Conservation (phyloP, 129 eudicot genomes). For the Calendula officinalis region DNA sequence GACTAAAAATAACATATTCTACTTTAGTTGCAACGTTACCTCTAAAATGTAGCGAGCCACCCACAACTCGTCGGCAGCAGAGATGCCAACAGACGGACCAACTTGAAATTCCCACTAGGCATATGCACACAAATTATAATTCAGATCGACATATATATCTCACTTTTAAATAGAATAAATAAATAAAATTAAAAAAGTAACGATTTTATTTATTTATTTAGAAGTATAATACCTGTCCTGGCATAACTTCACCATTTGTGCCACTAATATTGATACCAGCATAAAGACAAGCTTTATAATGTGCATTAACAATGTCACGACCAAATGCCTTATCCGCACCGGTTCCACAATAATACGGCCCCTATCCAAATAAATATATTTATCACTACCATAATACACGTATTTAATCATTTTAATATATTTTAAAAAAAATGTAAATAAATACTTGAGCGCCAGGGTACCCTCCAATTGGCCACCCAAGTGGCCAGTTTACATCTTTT, state of each 20-base stretch:
- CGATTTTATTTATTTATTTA: not conserved
- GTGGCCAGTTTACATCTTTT: constrained; percentile 70
- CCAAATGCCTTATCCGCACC: constrained; percentile 93
- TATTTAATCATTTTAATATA: not conserved
- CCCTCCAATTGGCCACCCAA: constrained; percentile 90
- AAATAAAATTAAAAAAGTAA: not conserved
- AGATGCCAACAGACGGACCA: constrained; percentile 79
- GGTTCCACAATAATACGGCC: constrained; percentile 81
- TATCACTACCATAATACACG: not conserved
- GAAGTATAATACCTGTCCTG: constrained; percentile 58
- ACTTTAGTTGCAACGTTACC: constrained; percentile 31
- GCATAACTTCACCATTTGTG: constrained; percentile 89
- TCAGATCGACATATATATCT: not conserved
- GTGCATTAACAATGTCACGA: constrained; percentile 79
- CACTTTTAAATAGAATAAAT: not conserved
- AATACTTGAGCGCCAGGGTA: constrained; percentile 68
- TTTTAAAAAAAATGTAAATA: not conserved
- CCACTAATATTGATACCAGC: constrained; percentile 93
- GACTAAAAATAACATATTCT: not conserved
- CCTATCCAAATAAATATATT: constrained; percentile 33
- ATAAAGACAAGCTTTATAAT: constrained; percentile 78
- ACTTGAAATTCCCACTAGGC: constrained; percentile 91
- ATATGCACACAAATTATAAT: not conserved
- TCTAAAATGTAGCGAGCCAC: constrained; percentile 82
- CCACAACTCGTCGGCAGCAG: constrained; percentile 83